A percentile compares a stretch with the other conserved stretches of the same genome.
phyloP scores from a whole-genome alignment of 225 moss, liverwort and hornwort species.

The Neckera pumila region DNA sequence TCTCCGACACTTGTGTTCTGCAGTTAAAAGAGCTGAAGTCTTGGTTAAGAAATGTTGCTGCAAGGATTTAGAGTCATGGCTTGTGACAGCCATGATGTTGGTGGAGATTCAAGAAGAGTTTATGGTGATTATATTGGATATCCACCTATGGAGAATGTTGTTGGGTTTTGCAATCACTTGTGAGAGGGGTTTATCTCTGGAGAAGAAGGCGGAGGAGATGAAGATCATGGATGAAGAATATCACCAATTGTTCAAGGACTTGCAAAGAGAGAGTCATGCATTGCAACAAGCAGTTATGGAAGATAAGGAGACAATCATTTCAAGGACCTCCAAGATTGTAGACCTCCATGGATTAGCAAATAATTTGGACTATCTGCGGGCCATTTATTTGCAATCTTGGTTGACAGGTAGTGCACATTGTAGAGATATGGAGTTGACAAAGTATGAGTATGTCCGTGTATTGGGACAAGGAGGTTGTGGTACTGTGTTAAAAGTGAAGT shows the following conservation, averaged over 20 bases:
- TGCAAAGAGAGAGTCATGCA: not conserved
- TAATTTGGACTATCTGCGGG: not conserved
- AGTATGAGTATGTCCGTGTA: rapidly evolving
- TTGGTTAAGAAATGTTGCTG: not conserved
- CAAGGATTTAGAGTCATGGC: not conserved
- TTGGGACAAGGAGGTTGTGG: not conserved
- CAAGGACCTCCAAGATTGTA: not conserved
- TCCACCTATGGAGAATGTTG: not conserved
- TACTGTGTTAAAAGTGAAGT: not conserved
- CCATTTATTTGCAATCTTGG: not conserved
- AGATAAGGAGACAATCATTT: not conserved
- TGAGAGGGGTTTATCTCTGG: not conserved
- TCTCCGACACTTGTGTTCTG: not conserved
- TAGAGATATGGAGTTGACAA: not conserved
- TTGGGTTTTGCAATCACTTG: not conserved
- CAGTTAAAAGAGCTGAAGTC: not conserved
- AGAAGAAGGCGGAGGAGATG: not conserved
- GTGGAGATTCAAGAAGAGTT: constrained; percentile 2
- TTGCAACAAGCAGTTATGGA: not conserved
- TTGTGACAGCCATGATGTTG: not conserved
- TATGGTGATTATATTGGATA: not conserved
- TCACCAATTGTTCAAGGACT: not conserved
- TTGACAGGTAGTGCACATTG: not conserved
- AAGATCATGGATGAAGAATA: not conserved
- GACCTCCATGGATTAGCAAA: not conserved